phyloP scores from a whole-genome alignment of 495 filamentous ascomycete genomes.

The Podospora tetraspora region DNA sequence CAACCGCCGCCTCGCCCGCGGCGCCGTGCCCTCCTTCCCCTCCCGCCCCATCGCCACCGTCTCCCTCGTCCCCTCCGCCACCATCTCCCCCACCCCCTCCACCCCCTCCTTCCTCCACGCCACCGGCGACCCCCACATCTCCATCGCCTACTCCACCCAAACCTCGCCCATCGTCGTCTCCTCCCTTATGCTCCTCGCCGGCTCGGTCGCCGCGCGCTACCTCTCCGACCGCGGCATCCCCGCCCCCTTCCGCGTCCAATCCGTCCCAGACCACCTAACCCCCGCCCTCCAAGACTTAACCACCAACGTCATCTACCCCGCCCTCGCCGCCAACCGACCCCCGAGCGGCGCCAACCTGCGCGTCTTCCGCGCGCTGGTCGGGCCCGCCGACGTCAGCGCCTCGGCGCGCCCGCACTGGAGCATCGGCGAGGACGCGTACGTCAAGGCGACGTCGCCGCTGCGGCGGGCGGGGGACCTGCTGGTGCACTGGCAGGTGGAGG shows the following conservation, averaged over 20 bases:
- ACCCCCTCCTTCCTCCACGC: conserved; percentile 27
- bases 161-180: conserved; percentile 32
- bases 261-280: conserved; percentile 49
- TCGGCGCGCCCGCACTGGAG: conserved; percentile 50
- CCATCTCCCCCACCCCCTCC: conserved; percentile 28
- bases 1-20: conserved; percentile 30
- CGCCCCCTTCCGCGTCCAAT: conserved; percentile 65
- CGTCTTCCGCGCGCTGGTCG: conserved; percentile 55
- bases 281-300: conserved; percentile 43
- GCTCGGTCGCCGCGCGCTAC: conserved; percentile 68
- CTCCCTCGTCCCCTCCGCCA: conserved; percentile 31
- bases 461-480: conserved; percentile 79
- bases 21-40: conserved; percentile 35
- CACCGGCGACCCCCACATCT: conserved; percentile 39
- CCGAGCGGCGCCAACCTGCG: conserved; percentile 57
- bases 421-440: conserved; percentile 65
- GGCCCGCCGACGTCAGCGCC: conserved; percentile 46
- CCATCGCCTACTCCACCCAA: conserved; percentile 26
- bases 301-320: conserved; percentile 43
- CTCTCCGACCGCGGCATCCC: conserved; percentile 71
- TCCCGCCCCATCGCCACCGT: conserved; percentile 31
- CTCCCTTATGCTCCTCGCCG: conserved; percentile 71
- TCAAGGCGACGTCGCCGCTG: conserved; percentile 79
- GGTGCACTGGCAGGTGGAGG: conserved; percentile 88
- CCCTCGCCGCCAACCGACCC: conserved; percentile 47